Percentiles rank a stretch among this genome's conserved stretches.
Evolutionary conservation across 1,139 yeast genomes (phyloP).

Genomic region (Sugiyamaella japonica): DNA sequence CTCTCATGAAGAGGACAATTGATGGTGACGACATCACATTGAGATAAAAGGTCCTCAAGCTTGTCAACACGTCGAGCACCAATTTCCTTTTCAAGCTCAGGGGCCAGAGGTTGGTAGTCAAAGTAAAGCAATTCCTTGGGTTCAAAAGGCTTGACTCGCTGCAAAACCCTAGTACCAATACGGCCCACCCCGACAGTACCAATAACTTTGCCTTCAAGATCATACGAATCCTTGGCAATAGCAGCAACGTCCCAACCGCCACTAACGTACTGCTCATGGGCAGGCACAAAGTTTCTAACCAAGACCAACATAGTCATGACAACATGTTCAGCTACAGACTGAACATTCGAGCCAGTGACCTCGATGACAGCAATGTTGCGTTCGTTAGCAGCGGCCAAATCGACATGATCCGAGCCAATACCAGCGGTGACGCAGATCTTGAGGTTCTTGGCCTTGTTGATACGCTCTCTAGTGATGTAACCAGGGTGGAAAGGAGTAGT

Average conservation of each 20-base stretch:
- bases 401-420: constrained; percentile 83
- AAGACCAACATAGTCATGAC: constrained; percentile 68
- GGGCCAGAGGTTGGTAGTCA: constrained; percentile 70
- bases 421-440: constrained; percentile 77
- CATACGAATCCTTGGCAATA: constrained; percentile 69
- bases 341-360: constrained; percentile 79
- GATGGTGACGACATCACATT: constrained; percentile 71
- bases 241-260: constrained; percentile 79
- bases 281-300: constrained; percentile 75
- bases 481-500: constrained; percentile 85
- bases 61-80: constrained; percentile 60
- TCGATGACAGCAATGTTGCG: constrained; percentile 63
- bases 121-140: constrained; percentile 70
- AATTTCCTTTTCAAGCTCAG: constrained; percentile 55
- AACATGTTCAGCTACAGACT: constrained; percentile 79
- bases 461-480: constrained; percentile 63
- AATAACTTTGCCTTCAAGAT: constrained; percentile 69
- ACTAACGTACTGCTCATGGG: constrained; percentile 62
- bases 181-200: constrained; percentile 83
- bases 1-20: constrained; percentile 75
- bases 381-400: constrained; percentile 68
- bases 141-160: constrained; percentile 69
- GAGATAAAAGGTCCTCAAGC: constrained; percentile 64
- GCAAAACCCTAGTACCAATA: constrained; percentile 74
- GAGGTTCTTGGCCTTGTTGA: constrained; percentile 68